Conservation (phyloP, 331 rosid species). For the Spiraea crenata region DNA sequence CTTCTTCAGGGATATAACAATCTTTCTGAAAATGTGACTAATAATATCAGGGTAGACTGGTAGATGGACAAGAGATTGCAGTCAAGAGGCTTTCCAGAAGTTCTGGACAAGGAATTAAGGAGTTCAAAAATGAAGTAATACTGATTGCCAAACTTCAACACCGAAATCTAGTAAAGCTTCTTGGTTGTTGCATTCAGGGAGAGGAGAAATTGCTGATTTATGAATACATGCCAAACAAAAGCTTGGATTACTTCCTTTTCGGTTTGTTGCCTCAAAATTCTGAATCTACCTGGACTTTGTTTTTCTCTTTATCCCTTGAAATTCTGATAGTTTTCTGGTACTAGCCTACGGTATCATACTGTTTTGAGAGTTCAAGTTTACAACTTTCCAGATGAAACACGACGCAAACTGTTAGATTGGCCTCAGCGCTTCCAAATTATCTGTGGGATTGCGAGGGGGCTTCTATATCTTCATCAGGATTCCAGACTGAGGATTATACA, state of each 20-base stretch:
- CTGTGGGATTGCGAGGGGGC: slow-evolving; percentile 40
- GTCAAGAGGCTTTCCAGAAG: slow-evolving; percentile 35
- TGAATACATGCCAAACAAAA: slow-evolving; percentile 49
- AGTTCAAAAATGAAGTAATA: slow-evolving; percentile 32
- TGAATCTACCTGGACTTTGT: not conserved
- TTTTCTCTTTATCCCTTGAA: not conserved
- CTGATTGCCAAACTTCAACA: slow-evolving; percentile 37
- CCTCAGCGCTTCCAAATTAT: slow-evolving; percentile 43
- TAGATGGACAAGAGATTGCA: slow-evolving; percentile 32
- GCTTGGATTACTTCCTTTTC: slow-evolving; percentile 45
- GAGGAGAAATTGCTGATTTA: slow-evolving; percentile 44
- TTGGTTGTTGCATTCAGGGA: slow-evolving; percentile 42
- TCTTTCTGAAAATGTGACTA: not conserved
- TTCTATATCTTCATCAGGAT: slow-evolving; percentile 52
- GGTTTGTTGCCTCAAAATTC: slow-evolving; percentile 22
- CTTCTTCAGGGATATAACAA: not conserved
- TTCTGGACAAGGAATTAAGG: slow-evolving; percentile 37
- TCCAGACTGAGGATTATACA: slow-evolving; percentile 44
- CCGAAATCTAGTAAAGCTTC: slow-evolving; percentile 45
- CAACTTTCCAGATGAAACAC: slow-evolving; percentile 26
- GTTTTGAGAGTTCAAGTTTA: not conserved
- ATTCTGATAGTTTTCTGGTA: not conserved
- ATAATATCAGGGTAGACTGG: slow-evolving; percentile 28
- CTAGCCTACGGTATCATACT: not conserved
- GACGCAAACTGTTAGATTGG: slow-evolving; percentile 41